These are phyloP conservation scores for Flaveria ramosissima DNA, from an alignment of 129 eudicot genomes.

Conservation along the genomic window DNA sequence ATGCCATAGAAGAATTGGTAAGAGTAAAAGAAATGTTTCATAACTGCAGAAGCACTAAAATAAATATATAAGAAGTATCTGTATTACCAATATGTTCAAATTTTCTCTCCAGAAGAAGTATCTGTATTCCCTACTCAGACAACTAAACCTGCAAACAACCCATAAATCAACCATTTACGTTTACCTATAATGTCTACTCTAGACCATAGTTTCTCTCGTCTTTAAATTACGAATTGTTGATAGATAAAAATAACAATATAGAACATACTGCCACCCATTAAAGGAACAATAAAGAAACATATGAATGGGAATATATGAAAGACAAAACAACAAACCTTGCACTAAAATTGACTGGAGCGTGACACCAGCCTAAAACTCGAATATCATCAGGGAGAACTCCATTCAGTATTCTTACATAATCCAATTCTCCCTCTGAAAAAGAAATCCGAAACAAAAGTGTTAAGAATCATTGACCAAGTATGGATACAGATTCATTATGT, in stretches of 20 bases:
- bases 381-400: slow-evolving; percentile 83
- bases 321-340: slow-evolving; percentile 65
- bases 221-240: not conserved
- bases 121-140: slow-evolving; percentile 83
- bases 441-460: not conserved
- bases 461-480: slow-evolving; percentile 2
- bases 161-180: slow-evolving; percentile 7
- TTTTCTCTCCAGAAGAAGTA: slow-evolving; percentile 88
- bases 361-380: slow-evolving; percentile 89
- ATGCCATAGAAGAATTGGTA: slow-evolving; percentile 7
- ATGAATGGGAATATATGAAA: slow-evolving; percentile 17
- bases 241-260: slow-evolving; percentile 3
- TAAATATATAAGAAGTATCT: slow-evolving; percentile 6
- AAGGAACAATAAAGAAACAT: slow-evolving; percentile 8
- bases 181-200: slow-evolving; percentile 20
- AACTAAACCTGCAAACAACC: slow-evolving; percentile 76
- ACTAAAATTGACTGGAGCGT: slow-evolving; percentile 76
- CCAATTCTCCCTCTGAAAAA: slow-evolving; percentile 64
- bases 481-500: not conserved
- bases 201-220: slow-evolving; percentile 19
- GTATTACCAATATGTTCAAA: slow-evolving; percentile 60
- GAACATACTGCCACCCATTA: not conserved
- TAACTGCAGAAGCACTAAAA: not conserved
- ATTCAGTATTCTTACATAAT: slow-evolving; percentile 78
- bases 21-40: not conserved